Percentiles rank a stretch among this genome's conserved stretches.
phyloP scores from a whole-genome alignment of 2,329 filamentous ascomycete genomes.

The Fonsecaea nubica region DNA sequence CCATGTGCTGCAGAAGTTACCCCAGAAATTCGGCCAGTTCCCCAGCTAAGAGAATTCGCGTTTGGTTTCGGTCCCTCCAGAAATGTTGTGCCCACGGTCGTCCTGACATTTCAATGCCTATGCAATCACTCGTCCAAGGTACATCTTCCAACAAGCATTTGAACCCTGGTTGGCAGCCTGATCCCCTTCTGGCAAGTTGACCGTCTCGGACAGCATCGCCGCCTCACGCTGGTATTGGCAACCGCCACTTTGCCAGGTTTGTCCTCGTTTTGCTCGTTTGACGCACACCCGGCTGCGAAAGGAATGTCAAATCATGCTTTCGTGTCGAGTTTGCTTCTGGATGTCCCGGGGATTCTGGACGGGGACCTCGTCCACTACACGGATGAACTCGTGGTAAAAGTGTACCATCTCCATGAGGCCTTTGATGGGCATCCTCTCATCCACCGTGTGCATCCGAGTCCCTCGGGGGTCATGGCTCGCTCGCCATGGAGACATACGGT shows the following conservation, averaged over 20 bases:
- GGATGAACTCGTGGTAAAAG: constrained; percentile 44
- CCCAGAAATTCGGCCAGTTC: neutral
- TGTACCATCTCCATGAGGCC: constrained; percentile 43
- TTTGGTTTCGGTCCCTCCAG: neutral
- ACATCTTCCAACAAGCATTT: neutral
- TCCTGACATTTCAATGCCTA: neutral
- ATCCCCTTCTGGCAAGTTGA: neutral
- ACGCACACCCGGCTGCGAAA: neutral
- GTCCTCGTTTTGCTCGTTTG: neutral
- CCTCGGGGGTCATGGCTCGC: constrained; percentile 40
- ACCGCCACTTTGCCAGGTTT: neutral
- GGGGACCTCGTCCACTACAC: constrained; percentile 42
- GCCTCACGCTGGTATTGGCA: neutral
- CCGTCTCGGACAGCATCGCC: neutral
- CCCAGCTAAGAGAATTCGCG: neutral
- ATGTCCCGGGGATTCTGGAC: neutral
- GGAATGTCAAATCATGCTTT: neutral
- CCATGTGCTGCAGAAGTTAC: neutral
- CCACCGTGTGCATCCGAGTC: constrained; percentile 45
- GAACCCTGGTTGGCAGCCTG: neutral
- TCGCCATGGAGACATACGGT: constrained; percentile 44
- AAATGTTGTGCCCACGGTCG: neutral
- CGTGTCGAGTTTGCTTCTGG: neutral
- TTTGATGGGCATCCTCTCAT: constrained; percentile 45
- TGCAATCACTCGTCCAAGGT: neutral